Base-by-base conservation (phyloP, 306 rosid genomes). In the Dalbergia cultrata region DNA sequence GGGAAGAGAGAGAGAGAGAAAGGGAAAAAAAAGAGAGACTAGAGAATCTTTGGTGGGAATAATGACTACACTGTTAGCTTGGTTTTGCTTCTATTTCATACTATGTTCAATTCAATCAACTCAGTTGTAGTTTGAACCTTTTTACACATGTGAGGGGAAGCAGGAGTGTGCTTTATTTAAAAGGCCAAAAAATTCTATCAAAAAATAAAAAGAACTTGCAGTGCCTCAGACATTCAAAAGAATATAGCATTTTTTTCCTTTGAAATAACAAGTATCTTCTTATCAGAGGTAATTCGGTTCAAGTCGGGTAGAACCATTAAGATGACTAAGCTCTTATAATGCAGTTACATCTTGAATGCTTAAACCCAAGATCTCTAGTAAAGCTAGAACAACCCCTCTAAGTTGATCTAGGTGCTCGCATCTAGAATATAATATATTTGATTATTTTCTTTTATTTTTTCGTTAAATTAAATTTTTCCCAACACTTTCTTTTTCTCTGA, bases 21-120 rank as follows among this genome's bases (percentile, higher is more conserved):
- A 33, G 31, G 31, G 22, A 3, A 26, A 26, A 26, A 26, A 61
- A 61, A 67, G 75, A 26, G 67, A 75, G 75, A 39, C 17, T 45
- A 75, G 84, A 84, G 88, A 85, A 79, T 85, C 88, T 87, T 79
- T 67, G 81, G 88, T 79, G 81, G 90, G 81, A 80, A 85, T 78
- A 45, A 52, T 71, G 67, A 76, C 81, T 68, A 44, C 79, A 60
- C 54, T 63, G 58, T 65, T 79, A 69, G 86, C 78, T 79, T 53
- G 56, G 80, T 54, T 77, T 81, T 63, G 44, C 83, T 82, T 78
- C 82, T 58, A 67, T 58, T 79, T 64, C 75, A 72, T 79, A 59
- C 80, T 26, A 54, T 75, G 85, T 77, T 69, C 81, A 41, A 47
- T 18, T 56, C 83, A 59, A 63, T 44, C 83, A 79, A 78, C 80